A percentile compares a stretch with the other conserved stretches of the same genome.
These are phyloP conservation scores for Salix exigua DNA, from an alignment of 345 rosid species.

Conservation along the genomic window DNA sequence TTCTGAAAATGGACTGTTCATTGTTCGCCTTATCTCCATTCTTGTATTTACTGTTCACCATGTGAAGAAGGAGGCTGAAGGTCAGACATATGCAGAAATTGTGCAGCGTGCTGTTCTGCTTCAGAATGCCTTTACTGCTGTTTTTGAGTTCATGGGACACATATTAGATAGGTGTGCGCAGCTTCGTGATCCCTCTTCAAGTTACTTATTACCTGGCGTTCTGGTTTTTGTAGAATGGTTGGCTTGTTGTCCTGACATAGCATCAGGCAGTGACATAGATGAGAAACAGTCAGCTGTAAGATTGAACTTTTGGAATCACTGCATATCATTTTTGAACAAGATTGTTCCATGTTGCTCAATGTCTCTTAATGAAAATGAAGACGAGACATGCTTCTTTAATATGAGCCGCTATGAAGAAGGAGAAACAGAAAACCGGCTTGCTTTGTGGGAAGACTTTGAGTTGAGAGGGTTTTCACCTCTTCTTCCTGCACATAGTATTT, in stretches of 20 bases:
- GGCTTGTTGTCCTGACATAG: constrained; percentile 82
- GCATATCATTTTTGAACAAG: constrained; percentile 63
- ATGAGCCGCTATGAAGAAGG: constrained; percentile 91
- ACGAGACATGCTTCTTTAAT: constrained; percentile 75
- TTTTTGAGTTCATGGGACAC: constrained; percentile 67
- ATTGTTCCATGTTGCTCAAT: constrained; percentile 45
- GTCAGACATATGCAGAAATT: constrained; percentile 85
- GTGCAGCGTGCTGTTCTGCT: constrained; percentile 84
- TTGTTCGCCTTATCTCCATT: constrained; percentile 66
- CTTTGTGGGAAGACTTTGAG: constrained; percentile 92
- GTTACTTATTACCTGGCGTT: constrained; percentile 74
- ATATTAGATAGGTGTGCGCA: constrained; percentile 58
- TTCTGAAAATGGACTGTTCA: constrained; percentile 58
- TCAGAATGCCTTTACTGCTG: constrained; percentile 76
- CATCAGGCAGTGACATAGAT: constrained; percentile 57
- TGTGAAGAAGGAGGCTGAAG: constrained; percentile 65
- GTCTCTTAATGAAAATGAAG: constrained; percentile 60
- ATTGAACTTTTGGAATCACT: constrained; percentile 66
- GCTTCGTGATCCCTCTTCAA: constrained; percentile 65
- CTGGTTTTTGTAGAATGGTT: constrained; percentile 89
- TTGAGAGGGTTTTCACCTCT: constrained; percentile 86
- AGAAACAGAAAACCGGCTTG: constrained; percentile 81
- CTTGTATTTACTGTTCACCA: constrained; percentile 73
- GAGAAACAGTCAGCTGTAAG: constrained; percentile 60
- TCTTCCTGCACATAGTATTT: constrained; percentile 78